A percentile compares a stretch with the other conserved stretches of the same genome.
phyloP scores from a whole-genome alignment of 176 grass and related monocot species.

The Eragrostis nindensis region DNA sequence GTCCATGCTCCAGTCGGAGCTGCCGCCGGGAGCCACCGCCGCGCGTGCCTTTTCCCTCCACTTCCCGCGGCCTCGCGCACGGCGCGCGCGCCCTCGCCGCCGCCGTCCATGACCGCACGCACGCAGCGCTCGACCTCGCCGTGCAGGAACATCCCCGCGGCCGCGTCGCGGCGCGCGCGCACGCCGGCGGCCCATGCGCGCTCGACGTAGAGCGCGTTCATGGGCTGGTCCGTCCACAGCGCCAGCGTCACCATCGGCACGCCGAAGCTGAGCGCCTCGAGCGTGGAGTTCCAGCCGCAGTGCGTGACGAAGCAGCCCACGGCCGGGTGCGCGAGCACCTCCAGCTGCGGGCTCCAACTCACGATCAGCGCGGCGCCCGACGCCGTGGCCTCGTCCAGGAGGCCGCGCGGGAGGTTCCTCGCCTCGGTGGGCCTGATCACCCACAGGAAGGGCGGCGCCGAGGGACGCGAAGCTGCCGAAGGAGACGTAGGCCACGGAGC shows the following conservation, averaged over 20 bases:
- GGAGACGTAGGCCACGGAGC: constrained; percentile 67
- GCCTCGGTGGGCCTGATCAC: constrained; percentile 56
- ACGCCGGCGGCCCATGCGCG: constrained; percentile 38
- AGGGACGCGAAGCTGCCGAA: constrained; percentile 70
- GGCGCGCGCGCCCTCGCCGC: background rate
- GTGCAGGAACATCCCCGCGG: background rate
- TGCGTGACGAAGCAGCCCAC: constrained; percentile 83
- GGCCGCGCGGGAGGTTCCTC: constrained; percentile 33
- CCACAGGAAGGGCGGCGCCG: constrained; percentile 61
- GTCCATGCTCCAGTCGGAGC: constrained; percentile 27
- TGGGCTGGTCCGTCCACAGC: constrained; percentile 56
- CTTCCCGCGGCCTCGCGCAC: background rate
- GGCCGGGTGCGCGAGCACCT: constrained; percentile 56
- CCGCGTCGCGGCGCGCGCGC: constrained; percentile 8
- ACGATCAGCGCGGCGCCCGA: constrained; percentile 51
- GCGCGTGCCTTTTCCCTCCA: constrained; percentile 25
- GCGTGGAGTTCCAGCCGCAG: constrained; percentile 69
- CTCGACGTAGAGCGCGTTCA: constrained; percentile 49
- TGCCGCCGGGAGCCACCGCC: background rate
- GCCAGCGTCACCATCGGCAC: constrained; percentile 56
- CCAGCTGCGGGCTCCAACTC: constrained; percentile 67
- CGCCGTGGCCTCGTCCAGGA: constrained; percentile 12
- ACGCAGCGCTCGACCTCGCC: constrained; percentile 39
- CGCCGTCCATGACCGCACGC: constrained; percentile 16
- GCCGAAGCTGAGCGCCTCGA: constrained; percentile 61